These are phyloP conservation scores for Xylaria palmicola DNA, from an alignment of 495 filamentous ascomycete genomes.

Conservation along the genomic window DNA sequence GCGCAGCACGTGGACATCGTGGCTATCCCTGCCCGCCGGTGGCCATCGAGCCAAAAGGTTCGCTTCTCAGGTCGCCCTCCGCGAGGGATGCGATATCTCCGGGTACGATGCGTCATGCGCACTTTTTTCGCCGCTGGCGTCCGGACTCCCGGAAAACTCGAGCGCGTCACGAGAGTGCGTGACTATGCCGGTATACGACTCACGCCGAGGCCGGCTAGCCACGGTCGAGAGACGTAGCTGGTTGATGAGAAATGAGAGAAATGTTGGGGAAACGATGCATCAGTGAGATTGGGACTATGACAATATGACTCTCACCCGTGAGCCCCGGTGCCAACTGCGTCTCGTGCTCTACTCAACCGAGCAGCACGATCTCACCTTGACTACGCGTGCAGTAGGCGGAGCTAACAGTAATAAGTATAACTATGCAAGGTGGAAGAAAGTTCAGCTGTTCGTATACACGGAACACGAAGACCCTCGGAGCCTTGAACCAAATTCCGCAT, in stretches of 20 bases:
- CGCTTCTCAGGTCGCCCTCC: background rate
- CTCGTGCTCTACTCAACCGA: background rate
- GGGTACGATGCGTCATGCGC: background rate
- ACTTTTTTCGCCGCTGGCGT: background rate
- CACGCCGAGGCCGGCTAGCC: background rate
- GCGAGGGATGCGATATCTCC: background rate
- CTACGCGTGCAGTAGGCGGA: no score
- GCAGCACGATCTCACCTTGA: background rate
- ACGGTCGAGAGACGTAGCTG: no score
- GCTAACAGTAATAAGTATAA: no score
- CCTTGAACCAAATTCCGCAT: background rate
- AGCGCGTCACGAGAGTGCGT: background rate
- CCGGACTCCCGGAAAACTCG: background rate
- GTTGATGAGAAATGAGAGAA: no score
- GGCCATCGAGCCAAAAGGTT: background rate
- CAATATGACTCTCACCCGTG: background rate
- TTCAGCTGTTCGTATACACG: no score
- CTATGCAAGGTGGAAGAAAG: no score
- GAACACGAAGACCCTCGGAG: background rate
- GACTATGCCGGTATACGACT: background rate
- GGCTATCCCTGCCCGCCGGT: background rate
- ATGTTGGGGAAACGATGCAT: background rate
- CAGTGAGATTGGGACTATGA: no score
- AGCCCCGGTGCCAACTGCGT: background rate
- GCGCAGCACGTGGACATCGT: background rate